Base-by-base conservation (phyloP, 495 filamentous ascomycete genomes). In the Parathielavia hyrcaniae region DNA sequence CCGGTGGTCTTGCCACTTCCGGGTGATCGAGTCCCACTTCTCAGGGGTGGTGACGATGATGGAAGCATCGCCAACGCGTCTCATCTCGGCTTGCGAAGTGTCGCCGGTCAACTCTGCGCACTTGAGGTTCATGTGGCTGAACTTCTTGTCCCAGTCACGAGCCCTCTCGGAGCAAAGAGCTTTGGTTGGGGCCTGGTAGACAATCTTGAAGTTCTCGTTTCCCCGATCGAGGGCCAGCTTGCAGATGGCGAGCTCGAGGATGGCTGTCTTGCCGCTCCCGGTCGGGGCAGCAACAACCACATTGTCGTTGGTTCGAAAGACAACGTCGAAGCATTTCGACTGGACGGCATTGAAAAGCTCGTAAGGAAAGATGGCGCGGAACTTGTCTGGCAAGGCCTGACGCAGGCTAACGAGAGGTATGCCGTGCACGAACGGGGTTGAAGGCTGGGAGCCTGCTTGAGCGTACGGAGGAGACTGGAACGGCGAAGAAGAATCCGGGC, bases 21-120 rank as follows among this genome's bases (percentile, higher is more conserved):
- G 81, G 1, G 93, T 98, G 70, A 98, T 87, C 58, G 90, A 95
- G 70, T 98, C 93, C 93, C 93, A 98, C 69, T 98, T 98, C 71
- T 98, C 93, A 1, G 93, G 93, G 0, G 93, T 98, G 0, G 93
- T 97, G 50, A 98, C 85, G 57, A 98, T 96, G 56, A 98, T 90
- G 51, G 86, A 87, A 38, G 91, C 92, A 63, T 75, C 83, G 53
- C 90, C 86, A 13, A 96, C 87, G 58, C 79, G 83, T 45, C 76
- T 77, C 57, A 96, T 75, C 62, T 96, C 86, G 1, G 75, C 71
- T 54, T 83, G 76, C 46, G 91, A 88, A 0, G 92, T 96, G 70
- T 98, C 93, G 13, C 93, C 93, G 0, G 93, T 98, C 55, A 97
- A 75, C 68, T 96, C 91, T 10, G 86, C 86, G 69, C 90, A 95